Evolutionary conservation across 768 basidiomycete genomes (phyloP).

Genomic region (Podaxis mareebaensis): DNA sequence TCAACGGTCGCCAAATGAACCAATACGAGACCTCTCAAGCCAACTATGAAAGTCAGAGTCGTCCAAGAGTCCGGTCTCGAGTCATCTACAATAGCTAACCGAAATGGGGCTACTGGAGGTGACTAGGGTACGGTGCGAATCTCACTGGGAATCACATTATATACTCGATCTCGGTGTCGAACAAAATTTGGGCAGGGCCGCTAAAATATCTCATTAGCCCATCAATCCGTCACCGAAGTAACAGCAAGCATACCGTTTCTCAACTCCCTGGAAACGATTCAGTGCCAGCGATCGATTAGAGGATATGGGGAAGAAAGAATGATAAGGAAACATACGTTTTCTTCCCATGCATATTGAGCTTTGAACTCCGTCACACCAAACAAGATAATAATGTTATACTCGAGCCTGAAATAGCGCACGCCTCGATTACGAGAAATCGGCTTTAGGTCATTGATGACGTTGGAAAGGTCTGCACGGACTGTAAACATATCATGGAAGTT

Average conservation of each 20-base stretch:
- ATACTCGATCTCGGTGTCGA: conserved; percentile 16
- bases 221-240: not conserved
- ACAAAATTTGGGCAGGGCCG: conserved; percentile 20
- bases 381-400: conserved; percentile 40
- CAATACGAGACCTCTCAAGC: too few species aligned
- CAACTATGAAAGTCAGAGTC: too few species aligned
- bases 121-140: too few species aligned
- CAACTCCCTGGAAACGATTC: conserved; percentile 19
- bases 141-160: not conserved
- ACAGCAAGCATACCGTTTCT: conserved; percentile 21
- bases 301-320: not conserved
- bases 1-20: too few species aligned
- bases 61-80: too few species aligned
- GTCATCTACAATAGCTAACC: too few species aligned
- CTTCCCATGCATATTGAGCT: conserved; percentile 45
- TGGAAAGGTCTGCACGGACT: conserved; percentile 23
- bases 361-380: conserved; percentile 48
- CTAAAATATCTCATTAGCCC: conserved; percentile 2
- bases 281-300: too few species aligned
- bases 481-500: conserved; percentile 23
- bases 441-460: conserved; percentile 9
- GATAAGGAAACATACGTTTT: conserved; percentile 29
- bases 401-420: conserved; percentile 23
- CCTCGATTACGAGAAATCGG: not conserved
- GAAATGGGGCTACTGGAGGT: too few species aligned